Percentiles rank a stretch among this genome's conserved stretches.
phyloP scores from a whole-genome alignment of 208 protist species.

The Angomonas ambiguus region DNA sequence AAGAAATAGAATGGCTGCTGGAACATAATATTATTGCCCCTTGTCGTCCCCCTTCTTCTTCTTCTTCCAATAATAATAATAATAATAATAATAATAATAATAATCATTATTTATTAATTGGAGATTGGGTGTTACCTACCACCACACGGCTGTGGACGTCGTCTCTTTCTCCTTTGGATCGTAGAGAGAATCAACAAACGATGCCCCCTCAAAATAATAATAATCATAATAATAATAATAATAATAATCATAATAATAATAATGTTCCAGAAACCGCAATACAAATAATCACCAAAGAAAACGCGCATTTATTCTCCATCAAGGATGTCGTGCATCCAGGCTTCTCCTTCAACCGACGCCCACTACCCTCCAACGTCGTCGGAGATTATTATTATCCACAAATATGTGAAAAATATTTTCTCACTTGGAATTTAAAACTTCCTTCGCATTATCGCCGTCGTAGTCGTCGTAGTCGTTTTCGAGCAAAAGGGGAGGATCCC shows the following conservation, averaged over 20 bases:
- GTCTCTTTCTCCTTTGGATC: not conserved
- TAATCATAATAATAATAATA: too few species aligned
- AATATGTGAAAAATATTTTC: slow-evolving; percentile 2
- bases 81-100: slow-evolving; percentile 2
- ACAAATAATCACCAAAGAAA: too few species aligned
- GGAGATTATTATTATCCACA: not conserved
- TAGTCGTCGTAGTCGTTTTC: too few species aligned
- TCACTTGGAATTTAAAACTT: too few species aligned
- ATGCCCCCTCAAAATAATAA: too few species aligned
- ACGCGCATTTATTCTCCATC: not conserved
- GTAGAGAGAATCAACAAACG: too few species aligned
- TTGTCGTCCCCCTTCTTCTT: not conserved
- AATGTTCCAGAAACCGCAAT: too few species aligned
- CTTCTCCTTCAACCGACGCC: not conserved
- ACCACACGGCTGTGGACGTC: not conserved
- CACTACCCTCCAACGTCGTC: not conserved
- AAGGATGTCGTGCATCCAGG: not conserved
- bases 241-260: not conserved
- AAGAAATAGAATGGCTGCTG: not conserved
- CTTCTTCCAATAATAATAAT: not conserved
- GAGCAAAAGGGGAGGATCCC: too few species aligned
- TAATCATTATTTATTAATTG: not conserved
- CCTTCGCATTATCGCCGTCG: too few species aligned
- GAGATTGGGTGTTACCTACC: not conserved
- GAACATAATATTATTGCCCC: not conserved